Percentiles rank a stretch among this genome's conserved stretches.
These are phyloP conservation scores for Arthroderma sp. DNA, from an alignment of 2,329 filamentous ascomycete genomes.

Conservation along the genomic window DNA sequence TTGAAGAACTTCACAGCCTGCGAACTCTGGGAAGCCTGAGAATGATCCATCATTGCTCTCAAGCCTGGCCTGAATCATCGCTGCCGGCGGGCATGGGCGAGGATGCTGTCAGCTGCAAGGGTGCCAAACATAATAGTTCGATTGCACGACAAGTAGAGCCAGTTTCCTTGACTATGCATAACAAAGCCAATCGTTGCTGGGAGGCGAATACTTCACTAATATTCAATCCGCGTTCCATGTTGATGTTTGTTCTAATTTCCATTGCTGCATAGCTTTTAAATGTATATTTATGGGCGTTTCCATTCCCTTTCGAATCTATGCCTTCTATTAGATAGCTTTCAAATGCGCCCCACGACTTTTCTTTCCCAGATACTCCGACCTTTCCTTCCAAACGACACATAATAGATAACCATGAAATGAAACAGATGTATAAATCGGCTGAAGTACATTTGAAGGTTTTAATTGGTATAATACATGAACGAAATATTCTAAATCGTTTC, in stretches of 20 bases:
- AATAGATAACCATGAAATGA: no score
- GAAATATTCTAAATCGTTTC: not conserved
- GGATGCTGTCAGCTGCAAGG: no score
- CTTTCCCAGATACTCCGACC: not conserved
- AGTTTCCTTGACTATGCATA: no score
- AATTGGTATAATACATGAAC: not conserved
- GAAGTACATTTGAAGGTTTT: not conserved
- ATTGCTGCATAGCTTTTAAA: not conserved
- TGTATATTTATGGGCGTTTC: conserved; percentile 3
- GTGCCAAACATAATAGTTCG: not conserved
- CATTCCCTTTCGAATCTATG: not conserved
- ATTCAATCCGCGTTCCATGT: not conserved
- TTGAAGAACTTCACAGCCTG: no score
- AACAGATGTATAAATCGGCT: not conserved
- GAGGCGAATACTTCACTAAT: not conserved
- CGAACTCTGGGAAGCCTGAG: no score
- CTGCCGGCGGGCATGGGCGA: no score
- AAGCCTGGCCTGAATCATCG: not conserved
- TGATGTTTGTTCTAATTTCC: not conserved
- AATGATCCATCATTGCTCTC: not conserved
- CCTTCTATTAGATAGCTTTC: not conserved
- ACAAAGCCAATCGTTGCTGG: no score
- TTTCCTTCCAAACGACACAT: not conserved
- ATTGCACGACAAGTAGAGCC: no score
- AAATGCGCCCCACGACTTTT: not conserved